Evolutionary conservation across 768 basidiomycete genomes (phyloP).

Genomic region (Lactifluus rugatus): DNA sequence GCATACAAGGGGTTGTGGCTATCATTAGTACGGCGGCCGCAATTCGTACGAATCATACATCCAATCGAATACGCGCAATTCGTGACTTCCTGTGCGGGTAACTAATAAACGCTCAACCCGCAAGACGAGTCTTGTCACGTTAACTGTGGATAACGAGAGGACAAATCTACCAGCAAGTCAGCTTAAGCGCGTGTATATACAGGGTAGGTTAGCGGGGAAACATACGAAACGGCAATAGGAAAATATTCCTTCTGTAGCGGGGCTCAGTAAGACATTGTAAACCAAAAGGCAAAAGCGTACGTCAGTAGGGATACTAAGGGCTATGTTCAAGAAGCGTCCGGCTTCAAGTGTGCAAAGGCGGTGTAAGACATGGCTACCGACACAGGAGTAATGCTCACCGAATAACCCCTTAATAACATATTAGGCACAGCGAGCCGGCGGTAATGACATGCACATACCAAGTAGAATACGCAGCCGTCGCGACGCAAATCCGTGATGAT

Average conservation of each 20-base stretch:
- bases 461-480: conserved; percentile 31
- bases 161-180: conserved; percentile 4
- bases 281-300: neutral
- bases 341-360: neutral
- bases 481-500: conserved; percentile 28
- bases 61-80: neutral
- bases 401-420: conserved; percentile 2
- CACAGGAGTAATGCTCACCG: neutral
- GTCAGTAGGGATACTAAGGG: conserved; percentile 6
- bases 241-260: conserved; percentile 4
- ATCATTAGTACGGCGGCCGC: neutral
- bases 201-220: neutral
- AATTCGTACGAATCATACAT: conserved; percentile 9
- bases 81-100: neutral
- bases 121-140: conserved; percentile 9
- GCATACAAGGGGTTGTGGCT: neutral
- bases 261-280: neutral
- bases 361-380: neutral
- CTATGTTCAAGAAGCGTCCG: conserved; percentile 13
- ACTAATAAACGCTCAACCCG: conserved; percentile 10
- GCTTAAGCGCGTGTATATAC: neutral
- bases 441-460: conserved; percentile 22
- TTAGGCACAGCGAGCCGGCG: neutral
- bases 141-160: conserved; percentile 5
- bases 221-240: conserved; percentile 11